A percentile compares a stretch with the other conserved stretches of the same genome.
Conservation (phyloP, 345 rosid species). For the Erysimum cheiranthoides region DNA sequence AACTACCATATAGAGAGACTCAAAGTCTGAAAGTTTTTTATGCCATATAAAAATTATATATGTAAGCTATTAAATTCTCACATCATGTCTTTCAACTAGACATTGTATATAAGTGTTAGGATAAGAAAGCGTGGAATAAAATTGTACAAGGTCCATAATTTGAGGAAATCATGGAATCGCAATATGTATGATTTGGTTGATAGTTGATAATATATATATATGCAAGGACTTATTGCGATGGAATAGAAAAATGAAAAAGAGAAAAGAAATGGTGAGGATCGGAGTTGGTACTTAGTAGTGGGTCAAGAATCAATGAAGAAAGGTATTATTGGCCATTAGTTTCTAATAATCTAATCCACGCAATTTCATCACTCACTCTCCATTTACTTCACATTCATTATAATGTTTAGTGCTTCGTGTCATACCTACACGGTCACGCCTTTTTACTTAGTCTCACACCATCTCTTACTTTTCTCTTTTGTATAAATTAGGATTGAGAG, state of each 20-base stretch:
- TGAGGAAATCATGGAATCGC: slow-evolving; percentile 10
- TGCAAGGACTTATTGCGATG: not conserved
- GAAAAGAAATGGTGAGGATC: not conserved
- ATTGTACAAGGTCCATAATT: slow-evolving; percentile 16
- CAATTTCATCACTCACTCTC: slow-evolving; percentile 16
- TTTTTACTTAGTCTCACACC: slow-evolving; percentile 14
- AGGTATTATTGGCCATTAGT: slow-evolving; percentile 12
- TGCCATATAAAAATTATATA: not conserved
- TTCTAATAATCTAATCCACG: slow-evolving; percentile 17
- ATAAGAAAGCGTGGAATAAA: not conserved
- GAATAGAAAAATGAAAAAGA: not conserved
- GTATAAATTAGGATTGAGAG: not conserved
- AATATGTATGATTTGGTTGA: slow-evolving; percentile 5
- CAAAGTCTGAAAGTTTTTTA: not conserved
- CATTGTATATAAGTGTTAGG: not conserved
- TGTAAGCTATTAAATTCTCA: not conserved
- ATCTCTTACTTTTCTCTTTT: not conserved
- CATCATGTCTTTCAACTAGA: not conserved
- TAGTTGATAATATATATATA: not conserved
- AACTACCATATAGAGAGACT: slow-evolving; percentile 21
- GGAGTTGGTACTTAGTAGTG: slow-evolving; percentile 21
- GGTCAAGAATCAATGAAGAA: slow-evolving; percentile 27
- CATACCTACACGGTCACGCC: slow-evolving; percentile 18
- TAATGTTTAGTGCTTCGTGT: slow-evolving; percentile 19
- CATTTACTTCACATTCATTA: slow-evolving; percentile 14